Conservation (phyloP, 164 flowering plant genomes). For the Liriodendron chinense region DNA sequence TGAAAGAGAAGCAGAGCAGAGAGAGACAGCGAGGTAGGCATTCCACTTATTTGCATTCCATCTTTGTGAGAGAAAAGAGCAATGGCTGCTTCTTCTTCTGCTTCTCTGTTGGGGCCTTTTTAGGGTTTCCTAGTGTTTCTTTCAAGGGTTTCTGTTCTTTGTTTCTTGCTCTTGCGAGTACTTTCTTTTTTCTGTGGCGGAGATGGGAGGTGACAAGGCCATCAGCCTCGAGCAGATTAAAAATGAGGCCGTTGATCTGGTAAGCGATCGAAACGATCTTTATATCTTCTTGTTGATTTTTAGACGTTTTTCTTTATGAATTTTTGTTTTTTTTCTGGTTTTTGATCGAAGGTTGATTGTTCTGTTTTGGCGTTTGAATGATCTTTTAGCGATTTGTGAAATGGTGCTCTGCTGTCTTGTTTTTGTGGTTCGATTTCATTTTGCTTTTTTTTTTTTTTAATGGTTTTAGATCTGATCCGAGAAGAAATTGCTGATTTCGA, state of each 20-base stretch:
- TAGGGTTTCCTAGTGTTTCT: not conserved
- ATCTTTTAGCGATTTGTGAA: not conserved
- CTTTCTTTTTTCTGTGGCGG: not conserved
- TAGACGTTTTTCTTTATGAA: not conserved
- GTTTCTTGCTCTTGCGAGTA: not conserved
- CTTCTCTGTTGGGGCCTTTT: not conserved
- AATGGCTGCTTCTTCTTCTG: not conserved
- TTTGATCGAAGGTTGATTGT: not conserved
- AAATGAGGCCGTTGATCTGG: slow-evolving; percentile 75
- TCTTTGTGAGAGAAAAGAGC: not conserved
- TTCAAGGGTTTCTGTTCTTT: not conserved
- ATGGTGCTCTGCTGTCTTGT: not conserved
- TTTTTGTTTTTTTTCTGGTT: not conserved
- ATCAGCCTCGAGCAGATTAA: slow-evolving; percentile 62
- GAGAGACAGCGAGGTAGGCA: not conserved
- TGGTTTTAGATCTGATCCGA: not conserved
- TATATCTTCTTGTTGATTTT: not conserved
- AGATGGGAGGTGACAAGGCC: slow-evolving; percentile 34
- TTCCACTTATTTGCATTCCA: not conserved
- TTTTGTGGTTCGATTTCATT: not conserved
- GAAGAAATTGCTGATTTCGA: not conserved
- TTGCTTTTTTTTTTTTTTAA: not conserved
- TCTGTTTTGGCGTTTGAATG: not conserved
- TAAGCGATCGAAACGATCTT: slow-evolving; percentile 11
- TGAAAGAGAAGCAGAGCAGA: not conserved